Base-by-base conservation (phyloP, 306 rosid species). In the Rosa chinensis region DNA sequence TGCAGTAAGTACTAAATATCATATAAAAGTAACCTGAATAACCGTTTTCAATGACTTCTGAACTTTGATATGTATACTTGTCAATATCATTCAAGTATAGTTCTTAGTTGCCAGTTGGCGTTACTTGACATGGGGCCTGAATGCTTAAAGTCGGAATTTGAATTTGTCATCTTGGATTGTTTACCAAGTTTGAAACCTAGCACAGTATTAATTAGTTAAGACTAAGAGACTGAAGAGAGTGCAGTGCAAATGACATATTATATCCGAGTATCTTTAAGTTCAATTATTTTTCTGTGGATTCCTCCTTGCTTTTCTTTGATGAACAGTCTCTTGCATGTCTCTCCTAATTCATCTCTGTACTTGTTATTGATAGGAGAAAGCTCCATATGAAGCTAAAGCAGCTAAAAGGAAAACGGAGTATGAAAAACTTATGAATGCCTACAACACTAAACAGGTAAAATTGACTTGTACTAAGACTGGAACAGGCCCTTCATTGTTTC, bases 381-480 rank as follows among this genome's bases (percentile, higher is more conserved):
- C 79, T 47, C 79, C 79, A 32, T 76, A 76, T 63, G 79, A 76
- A 76, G 62, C 79, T 10, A 76, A 76, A 47, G 79, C 79, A 47
- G 79, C 72, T 10, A 76, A 76, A 47, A 76, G 79, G 79, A 76
- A 76, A 63, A 25, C 72, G 6, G 79, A 76, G 35, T 63, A 76
- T 20, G 79, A 76, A 76, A 76, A 76, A 49, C 62, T 63, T 28
- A 47, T 76, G 79, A 76, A 63, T 62, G 79, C 79, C 66, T 76
- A 76, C 79, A 76, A 76, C 62, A 76, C 35, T 43, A 76, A 76
- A 61, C 56, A 75, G 79, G 79, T 76, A 47, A 25, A 28, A n/a
- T 25, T 12, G 32, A 32, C 16, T 44, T 62, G 18, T 48, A 10
- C 47, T 32, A 9, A 39, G 53, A 63, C 32, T 28, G 32, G 50